These are phyloP conservation scores for Paradendryphiella salina DNA, from an alignment of 2,329 filamentous ascomycete species.

Conservation along the genomic window DNA sequence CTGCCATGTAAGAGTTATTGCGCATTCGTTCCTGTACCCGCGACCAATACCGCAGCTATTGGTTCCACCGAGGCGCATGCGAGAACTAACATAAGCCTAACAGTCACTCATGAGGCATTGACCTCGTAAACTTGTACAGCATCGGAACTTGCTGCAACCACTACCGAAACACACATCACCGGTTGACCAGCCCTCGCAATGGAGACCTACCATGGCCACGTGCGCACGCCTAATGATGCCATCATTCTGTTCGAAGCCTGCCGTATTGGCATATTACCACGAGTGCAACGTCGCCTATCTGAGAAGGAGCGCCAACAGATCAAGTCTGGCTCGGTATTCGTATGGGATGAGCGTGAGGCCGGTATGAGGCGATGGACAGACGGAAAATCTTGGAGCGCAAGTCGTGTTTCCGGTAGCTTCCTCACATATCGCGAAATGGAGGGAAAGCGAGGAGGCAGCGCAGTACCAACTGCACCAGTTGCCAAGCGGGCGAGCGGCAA, in stretches of 20 bases:
- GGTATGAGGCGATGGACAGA: constrained; percentile 99
- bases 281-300: constrained; percentile 88
- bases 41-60: not conserved
- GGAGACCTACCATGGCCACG: constrained; percentile 96
- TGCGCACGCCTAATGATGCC: constrained; percentile 93
- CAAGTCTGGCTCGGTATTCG: constrained; percentile 94
- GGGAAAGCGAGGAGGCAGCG: constrained; percentile 85
- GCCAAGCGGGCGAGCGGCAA: constrained; percentile 59
- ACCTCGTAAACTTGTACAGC: not conserved
- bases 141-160: not conserved
- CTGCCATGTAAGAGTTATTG: not conserved
- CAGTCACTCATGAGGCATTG: constrained; percentile 16
- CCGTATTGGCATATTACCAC: constrained; percentile 81
- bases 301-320: constrained; percentile 98
- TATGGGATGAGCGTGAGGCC: constrained; percentile 99
- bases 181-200: constrained; percentile 54
- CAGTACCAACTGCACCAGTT: constrained; percentile 52
- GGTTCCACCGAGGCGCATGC: not conserved
- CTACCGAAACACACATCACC: not conserved
- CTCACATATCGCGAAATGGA: constrained; percentile 98
- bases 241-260: constrained; percentile 99
- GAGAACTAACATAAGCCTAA: constrained; percentile 15
- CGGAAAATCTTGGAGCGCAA: constrained; percentile 98
- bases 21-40: not conserved
- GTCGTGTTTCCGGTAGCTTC: constrained; percentile 95